A percentile compares a stretch with the other conserved stretches of the same genome.
Evolutionary conservation across 2,329 filamentous ascomycete genomes (phyloP).

Genomic region (Pezicula rhizophila): DNA sequence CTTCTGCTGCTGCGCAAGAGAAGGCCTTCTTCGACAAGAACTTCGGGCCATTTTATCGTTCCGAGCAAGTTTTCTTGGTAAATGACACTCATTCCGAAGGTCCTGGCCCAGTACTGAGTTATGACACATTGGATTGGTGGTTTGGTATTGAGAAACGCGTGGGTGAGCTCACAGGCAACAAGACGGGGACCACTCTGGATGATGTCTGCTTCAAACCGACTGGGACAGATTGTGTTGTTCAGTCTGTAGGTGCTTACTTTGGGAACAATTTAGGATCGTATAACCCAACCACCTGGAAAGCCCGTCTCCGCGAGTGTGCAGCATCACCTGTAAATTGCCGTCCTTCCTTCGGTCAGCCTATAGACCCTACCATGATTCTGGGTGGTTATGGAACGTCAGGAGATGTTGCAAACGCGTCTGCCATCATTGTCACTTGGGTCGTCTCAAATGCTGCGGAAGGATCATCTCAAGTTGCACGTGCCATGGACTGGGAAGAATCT

Average conservation of each 20-base stretch:
- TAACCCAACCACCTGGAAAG: conserved; percentile 62
- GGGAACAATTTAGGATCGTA: conserved; percentile 58
- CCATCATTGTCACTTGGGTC: conserved; percentile 90
- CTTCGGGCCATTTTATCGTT: conserved; percentile 93
- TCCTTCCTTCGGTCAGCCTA: conserved; percentile 81
- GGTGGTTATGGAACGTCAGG: conserved; percentile 67
- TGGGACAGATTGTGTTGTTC: conserved; percentile 82
- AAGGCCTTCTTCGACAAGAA: conserved; percentile 90
- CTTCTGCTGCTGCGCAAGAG: conserved; percentile 82
- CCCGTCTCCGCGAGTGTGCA: conserved; percentile 66
- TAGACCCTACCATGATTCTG: conserved; percentile 79
- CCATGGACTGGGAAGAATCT: conserved; percentile 84
- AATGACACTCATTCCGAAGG: conserved; percentile 68
- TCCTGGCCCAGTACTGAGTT: conserved; percentile 73
- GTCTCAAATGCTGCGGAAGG: conserved; percentile 79
- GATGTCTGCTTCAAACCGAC: conserved; percentile 95
- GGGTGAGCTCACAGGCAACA: conserved; percentile 61
- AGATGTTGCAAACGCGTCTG: conserved; percentile 65
- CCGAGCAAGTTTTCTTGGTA: conserved; percentile 88
- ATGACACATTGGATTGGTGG: conserved; percentile 91
- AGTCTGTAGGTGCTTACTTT: conserved; percentile 89
- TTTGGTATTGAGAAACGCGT: conserved; percentile 80
- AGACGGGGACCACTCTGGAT: conserved; percentile 63
- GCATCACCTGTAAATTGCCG: conserved; percentile 78
- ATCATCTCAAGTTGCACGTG: conserved; percentile 60